A percentile compares a stretch with the other conserved stretches of the same genome.
Conservation (phyloP, 2,329 filamentous ascomycete species). For the Reticulascus tulasneorum region DNA sequence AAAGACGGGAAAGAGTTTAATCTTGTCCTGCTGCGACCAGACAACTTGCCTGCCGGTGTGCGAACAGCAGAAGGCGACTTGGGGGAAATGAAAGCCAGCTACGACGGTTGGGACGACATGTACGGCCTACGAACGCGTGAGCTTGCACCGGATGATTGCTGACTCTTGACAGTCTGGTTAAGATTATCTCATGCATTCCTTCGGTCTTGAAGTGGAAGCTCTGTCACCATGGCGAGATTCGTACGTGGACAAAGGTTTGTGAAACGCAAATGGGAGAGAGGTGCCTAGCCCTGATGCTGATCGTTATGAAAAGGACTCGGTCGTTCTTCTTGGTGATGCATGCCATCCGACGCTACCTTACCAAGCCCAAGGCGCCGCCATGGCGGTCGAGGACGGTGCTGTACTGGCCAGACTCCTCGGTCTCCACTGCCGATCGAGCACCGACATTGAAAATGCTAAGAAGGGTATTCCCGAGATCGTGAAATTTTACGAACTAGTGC, state of each 20-base stretch:
- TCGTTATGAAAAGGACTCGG: constrained; percentile 1
- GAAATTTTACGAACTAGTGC: background rate
- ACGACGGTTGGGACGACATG: constrained; percentile 7
- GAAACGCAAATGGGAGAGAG: no score
- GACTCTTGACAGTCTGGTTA: constrained; percentile 1
- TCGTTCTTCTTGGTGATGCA: constrained; percentile 13
- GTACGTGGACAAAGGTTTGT: constrained; percentile 3
- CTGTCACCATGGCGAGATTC: constrained; percentile 1
- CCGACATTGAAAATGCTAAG: background rate
- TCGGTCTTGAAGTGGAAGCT: constrained; percentile 10
- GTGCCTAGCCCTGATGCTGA: background rate
- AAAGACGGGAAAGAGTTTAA: constrained; percentile 6
- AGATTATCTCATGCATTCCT: constrained; percentile 4
- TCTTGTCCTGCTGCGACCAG: constrained; percentile 1
- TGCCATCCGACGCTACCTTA: constrained; percentile 18
- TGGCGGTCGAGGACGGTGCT: constrained; percentile 20
- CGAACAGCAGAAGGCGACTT: background rate
- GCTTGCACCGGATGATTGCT: background rate
- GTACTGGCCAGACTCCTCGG: constrained; percentile 23
- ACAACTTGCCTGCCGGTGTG: background rate
- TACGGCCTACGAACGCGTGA: background rate
- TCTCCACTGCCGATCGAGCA: background rate
- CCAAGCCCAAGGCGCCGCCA: constrained; percentile 21
- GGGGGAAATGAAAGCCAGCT: constrained; percentile 7
- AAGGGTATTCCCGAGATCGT: constrained; percentile 3